Conservation (phyloP, 345 rosid species). For the Erodium maritimum region DNA sequence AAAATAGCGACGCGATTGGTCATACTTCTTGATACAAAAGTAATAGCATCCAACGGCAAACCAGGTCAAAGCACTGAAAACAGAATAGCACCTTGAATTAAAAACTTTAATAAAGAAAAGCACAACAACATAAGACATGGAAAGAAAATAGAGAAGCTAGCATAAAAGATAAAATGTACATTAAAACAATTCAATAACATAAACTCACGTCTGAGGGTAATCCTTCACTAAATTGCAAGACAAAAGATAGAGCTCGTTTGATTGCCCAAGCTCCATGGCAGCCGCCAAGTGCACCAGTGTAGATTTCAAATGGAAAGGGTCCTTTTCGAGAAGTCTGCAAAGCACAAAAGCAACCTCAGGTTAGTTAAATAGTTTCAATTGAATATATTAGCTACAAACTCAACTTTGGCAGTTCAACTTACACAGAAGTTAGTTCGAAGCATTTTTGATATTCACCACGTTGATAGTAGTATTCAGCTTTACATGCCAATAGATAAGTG, state of each 20-base stretch:
- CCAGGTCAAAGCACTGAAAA: constrained; percentile 74
- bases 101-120: neutral
- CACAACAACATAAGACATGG: neutral
- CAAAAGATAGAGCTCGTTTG: constrained; percentile 94
- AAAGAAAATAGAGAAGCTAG: neutral
- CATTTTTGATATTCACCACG: constrained; percentile 93
- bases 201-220: constrained; percentile 82
- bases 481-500: constrained; percentile 80
- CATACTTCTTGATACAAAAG: constrained; percentile 73
- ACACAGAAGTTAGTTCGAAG: constrained; percentile 77
- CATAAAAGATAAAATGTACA: neutral
- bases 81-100: constrained; percentile 1
- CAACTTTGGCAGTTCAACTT: constrained; percentile 25
- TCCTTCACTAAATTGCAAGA: constrained; percentile 94
- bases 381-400: constrained; percentile 6
- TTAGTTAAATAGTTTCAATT: constrained; percentile 10
- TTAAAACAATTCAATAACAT: neutral
- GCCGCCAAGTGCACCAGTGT: constrained; percentile 84
- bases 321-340: constrained; percentile 80
- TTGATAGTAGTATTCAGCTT: constrained; percentile 96
- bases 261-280: constrained; percentile 90
- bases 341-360: constrained; percentile 11
- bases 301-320: constrained; percentile 89
- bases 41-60: constrained; percentile 35
- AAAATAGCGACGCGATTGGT: constrained; percentile 76